Percentiles rank a stretch among this genome's conserved stretches.
Evolutionary conservation across 192 early-diverging fungal genomes (phyloP).

Genomic region (Paraglomus occultum): DNA sequence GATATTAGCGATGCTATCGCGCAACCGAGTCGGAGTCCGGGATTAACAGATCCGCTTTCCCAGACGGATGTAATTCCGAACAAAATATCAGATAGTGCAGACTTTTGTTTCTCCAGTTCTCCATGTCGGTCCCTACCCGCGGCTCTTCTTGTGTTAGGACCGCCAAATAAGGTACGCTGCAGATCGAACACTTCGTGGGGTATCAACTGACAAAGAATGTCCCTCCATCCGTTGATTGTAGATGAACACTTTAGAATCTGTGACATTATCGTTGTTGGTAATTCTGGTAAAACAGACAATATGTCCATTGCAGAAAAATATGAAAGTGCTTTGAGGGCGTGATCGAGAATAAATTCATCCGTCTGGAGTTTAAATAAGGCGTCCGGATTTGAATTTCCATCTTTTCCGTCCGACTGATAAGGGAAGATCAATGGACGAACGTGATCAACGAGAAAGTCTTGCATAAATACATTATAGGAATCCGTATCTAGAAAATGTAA

Average conservation of each 20-base stretch:
- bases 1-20: slow-evolving; percentile 38
- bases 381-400: neutral
- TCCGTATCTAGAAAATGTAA: slow-evolving; percentile 39
- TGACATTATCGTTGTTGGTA: slow-evolving; percentile 33
- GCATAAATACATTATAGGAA: slow-evolving; percentile 42
- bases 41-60: slow-evolving; percentile 47
- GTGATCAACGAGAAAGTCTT: slow-evolving; percentile 40
- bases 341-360: slow-evolving; percentile 27
- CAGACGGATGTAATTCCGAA: slow-evolving; percentile 43
- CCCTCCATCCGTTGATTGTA: slow-evolving; percentile 34
- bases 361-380: slow-evolving; percentile 11
- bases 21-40: slow-evolving; percentile 51
- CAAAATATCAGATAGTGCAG: slow-evolving; percentile 31
- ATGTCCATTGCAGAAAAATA: slow-evolving; percentile 46
- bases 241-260: slow-evolving; percentile 29
- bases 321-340: slow-evolving; percentile 41
- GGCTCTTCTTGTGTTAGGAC: neutral
- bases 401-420: neutral
- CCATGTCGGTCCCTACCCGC: neutral
- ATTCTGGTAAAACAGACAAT: slow-evolving; percentile 35
- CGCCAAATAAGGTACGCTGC: slow-evolving; percentile 46
- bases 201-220: slow-evolving; percentile 46
- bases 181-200: slow-evolving; percentile 50
- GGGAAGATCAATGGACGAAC: slow-evolving; percentile 40
- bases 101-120: slow-evolving; percentile 32